Evolutionary conservation across 2,329 filamentous ascomycete genomes (phyloP).

Genomic region (Botrytis medusae): DNA sequence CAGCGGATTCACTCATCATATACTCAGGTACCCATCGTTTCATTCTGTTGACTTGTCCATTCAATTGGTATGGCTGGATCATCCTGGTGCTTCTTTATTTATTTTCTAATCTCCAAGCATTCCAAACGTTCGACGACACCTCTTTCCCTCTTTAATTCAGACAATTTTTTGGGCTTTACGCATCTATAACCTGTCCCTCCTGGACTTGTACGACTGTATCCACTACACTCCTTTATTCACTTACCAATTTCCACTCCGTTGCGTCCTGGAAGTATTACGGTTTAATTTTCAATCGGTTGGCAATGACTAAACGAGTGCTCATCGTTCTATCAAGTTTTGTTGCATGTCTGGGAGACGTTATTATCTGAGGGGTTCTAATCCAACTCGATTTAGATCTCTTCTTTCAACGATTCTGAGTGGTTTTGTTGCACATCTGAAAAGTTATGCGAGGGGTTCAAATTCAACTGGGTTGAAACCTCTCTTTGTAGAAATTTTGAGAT

Average conservation of each 20-base stretch:
- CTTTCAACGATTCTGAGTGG: not conserved
- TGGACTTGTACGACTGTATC: not conserved
- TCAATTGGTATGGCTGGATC: not conserved
- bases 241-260: not conserved
- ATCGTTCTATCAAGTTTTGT: not conserved
- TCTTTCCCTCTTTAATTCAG: not conserved
- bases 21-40: not conserved
- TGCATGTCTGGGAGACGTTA: not conserved
- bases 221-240: not conserved
- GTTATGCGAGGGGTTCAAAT: not conserved
- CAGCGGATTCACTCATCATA: not conserved
- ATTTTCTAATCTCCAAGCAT: not conserved
- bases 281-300: accelerated
- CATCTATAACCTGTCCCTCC: not conserved
- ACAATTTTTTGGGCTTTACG: not conserved
- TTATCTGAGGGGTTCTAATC: not conserved
- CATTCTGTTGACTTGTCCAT: not conserved
- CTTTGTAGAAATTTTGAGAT: not conserved
- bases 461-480: not conserved
- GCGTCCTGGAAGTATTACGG: not conserved
- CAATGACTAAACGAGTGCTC: not conserved
- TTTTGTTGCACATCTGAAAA: not conserved
- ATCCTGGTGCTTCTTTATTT: not conserved
- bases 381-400: not conserved
- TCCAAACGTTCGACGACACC: not conserved